Evolutionary conservation across 805 yeast genomes (phyloP), one percentile per base, ranked within the genome.

Genomic region (Metschnikowia noctiluminum): DNA sequence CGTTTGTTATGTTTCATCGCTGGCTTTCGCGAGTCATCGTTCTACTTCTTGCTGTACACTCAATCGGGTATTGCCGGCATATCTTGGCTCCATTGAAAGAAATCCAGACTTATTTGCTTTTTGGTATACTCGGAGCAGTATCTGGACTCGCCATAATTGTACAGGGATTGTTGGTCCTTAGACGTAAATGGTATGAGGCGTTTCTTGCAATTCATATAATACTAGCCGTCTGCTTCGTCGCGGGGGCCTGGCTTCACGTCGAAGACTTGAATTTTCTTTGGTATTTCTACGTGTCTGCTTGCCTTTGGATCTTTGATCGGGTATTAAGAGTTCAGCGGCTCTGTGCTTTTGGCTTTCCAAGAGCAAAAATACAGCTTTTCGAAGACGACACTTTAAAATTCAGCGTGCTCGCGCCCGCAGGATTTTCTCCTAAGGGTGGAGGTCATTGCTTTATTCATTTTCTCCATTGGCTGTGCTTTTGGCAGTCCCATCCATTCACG

Each of bases 401-500:
- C 21, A 65, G 71, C 13, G 71, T 81, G 11, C 76, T 76, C 15
- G 75, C 72, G 38, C 83, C 87, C 1, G 68, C 71, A 3, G 63
- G 73, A 56, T 84, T 87, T 84, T 69, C 71, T 26, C 71, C 78
- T 5, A 63, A 64, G 42, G 85, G 87, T 0, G 89, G 89, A 1
- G 82, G 84, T 26, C 84, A 80, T 62, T 80, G 81, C 28, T 84
- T 80, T 65, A 62, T 84, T 15, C 81, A 79, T 55, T 71, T 79
- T 53, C 57, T 80, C 39, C 66, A 58, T 32, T 69, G 72, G 39
- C 54, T 67, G 34, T 64, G 77, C 56, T 78, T 81, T 57, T 79
- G 84, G 80, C 84, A 84, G 56, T 81, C 87, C 0, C 89, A 84
- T 61, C 89, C 89, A 2, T 84, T 84, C 55, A 81, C 87, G 0